These are phyloP conservation scores for Zygnema circumcarinatum DNA, from an alignment of 139 green algal species.

Conservation along the genomic window DNA sequence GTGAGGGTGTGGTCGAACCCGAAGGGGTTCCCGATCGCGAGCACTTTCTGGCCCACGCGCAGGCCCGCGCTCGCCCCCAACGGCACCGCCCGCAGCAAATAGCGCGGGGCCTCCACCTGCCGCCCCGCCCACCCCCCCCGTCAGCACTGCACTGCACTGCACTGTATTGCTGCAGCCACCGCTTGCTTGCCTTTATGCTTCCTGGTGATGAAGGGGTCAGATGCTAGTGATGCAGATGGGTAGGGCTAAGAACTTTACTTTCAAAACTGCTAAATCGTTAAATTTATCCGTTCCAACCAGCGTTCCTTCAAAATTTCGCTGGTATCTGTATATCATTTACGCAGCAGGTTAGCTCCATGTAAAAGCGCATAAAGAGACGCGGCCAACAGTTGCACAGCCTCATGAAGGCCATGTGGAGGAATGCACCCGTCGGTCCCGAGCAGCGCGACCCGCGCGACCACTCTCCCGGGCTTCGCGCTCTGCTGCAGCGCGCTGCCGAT, in stretches of 20 bases:
- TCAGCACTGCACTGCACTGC: too few species aligned
- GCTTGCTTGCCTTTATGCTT: background rate
- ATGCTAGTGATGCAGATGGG: background rate
- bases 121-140: too few species aligned
- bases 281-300: slow-evolving; percentile 62
- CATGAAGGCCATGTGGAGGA: too few species aligned
- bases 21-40: slow-evolving; percentile 71
- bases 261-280: slow-evolving; percentile 66
- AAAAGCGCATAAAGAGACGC: too few species aligned
- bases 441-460: slow-evolving; percentile 73
- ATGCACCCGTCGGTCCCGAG: slow-evolving; percentile 69
- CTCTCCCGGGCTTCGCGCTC: slow-evolving; percentile 6
- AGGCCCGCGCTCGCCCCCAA: slow-evolving; percentile 38
- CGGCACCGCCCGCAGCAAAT: slow-evolving; percentile 35
- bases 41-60: slow-evolving; percentile 63
- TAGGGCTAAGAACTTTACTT: slow-evolving; percentile 46
- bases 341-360: too few species aligned
- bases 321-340: background rate
- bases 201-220: background rate
- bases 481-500: slow-evolving; percentile 32
- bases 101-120: slow-evolving; percentile 59
- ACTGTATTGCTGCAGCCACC: too few species aligned
- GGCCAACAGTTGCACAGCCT: too few species aligned
- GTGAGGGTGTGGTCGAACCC: slow-evolving; percentile 71
- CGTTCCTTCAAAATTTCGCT: slow-evolving; percentile 52